Base-by-base conservation (phyloP, 164 flowering plant genomes). In the Stephania japonica region DNA sequence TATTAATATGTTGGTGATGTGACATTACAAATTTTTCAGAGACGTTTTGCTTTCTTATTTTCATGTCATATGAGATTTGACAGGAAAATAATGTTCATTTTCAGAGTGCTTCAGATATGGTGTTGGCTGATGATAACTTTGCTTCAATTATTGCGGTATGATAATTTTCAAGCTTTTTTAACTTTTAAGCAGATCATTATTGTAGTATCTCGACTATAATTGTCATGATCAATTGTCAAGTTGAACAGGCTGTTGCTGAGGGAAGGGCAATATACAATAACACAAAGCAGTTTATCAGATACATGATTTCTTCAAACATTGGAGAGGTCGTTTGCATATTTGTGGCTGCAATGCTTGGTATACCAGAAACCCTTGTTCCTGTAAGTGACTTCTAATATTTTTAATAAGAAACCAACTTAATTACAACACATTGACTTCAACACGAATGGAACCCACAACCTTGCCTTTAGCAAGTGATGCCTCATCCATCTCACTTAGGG, bases 81-180 rank as follows among this genome's bases (percentile, higher is more conserved):
- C 62, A 10, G 26, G 59, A 25, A 76, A 71, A 64, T 59, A 21
- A 50, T 62, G 3, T 25, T 68, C 13, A 42, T 6, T 81, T 79
- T 47, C 92, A 95, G 99, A 95, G 99, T 87, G 99, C 99, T 77
- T 89, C 99, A 49, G 99, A 95, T 79, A 93, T 95, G 99, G 99
- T 95, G 71, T 82, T 95, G 86, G 97, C 97, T 42, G 98, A 95
- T 86, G 99, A 95, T 81, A 95, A 95, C 81, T 95, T 95, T 82
- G 98, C 99, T 71, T 82, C 99, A 42, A 91, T 95, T 85, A 97
- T 95, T 80, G 98, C 98, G 83, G 99, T 95, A 87, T 73, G 88
- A 26, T 71, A 43, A 56, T 32, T 14, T 43, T 23, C 27, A 12
- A 63, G 66, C 64, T 32, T 14, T 44, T 23, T 23, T 8, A 50